Base-by-base conservation (phyloP, 495 filamentous ascomycete genomes). In the Aspergillus leporis region DNA sequence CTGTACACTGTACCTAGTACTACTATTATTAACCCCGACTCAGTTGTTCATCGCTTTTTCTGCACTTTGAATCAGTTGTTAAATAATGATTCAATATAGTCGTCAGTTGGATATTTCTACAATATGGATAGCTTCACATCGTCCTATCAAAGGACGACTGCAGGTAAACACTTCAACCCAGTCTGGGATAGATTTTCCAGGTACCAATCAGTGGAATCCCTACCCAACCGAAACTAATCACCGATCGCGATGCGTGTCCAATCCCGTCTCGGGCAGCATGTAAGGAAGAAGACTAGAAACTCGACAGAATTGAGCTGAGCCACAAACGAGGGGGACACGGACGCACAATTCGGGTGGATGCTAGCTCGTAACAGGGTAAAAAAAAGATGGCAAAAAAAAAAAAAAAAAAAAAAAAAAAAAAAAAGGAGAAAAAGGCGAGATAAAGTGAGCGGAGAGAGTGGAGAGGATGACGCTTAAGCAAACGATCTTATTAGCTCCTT, bases 401-500 rank as follows among this genome's bases (percentile, higher is more conserved):
- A 36, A 53, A 40, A 62, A 19, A 51, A 30, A 55, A 45, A 50
- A 54, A 43, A 16, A 58, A 18, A 41, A 14, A 46, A 8, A 16
- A 45, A 18, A 55, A 51, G 25, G 32, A 51, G 32, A 34, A 18
- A 47, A 18, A 5, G 19, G 21, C 55, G 13, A 63, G 61, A 63
- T 48, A 62, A 31, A 61, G 61, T 56, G 47, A 53, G 48, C 51
- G 51, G 60, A 62, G 55, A 61, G 19, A 53, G 55, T 56, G 52
- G 41, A 47, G 49, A 46, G 28, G 6, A 56, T 52, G 59, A 61
- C 59, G 53, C 59, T 56, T 56, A 61, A 56, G 53, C 59, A 61
- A 61, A 38, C 47, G 53, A 61, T 56, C 53, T 56, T 21, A 57
- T 62, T 49, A 61, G 50, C 51, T 61, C 49, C 16, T 53, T 43